These are phyloP conservation scores for Zizania latifolia DNA, from an alignment of 176 grass and related monocot genomes.

Conservation along the genomic window DNA sequence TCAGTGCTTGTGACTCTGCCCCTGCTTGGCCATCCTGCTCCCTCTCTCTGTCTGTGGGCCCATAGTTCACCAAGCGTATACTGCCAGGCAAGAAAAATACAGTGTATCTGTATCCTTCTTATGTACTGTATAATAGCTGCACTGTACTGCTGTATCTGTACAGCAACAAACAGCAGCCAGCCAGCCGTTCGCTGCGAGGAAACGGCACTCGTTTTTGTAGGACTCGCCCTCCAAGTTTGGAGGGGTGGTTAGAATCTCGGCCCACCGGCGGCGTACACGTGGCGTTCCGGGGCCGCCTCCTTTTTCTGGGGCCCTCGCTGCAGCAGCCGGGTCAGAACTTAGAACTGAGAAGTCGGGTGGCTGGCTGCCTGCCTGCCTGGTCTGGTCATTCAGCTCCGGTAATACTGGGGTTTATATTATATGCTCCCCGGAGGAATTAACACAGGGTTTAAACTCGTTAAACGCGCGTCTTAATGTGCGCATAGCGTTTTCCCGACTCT, in stretches of 20 bases:
- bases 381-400: background rate
- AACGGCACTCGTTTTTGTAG: slow-evolving; percentile 22
- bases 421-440: background rate
- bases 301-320: background rate
- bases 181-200: background rate
- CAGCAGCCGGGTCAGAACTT: background rate
- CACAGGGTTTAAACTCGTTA: background rate
- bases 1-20: no score
- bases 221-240: slow-evolving; percentile 13
- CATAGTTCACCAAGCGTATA: no score
- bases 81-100: background rate
- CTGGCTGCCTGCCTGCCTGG: background rate
- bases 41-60: no score
- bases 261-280: slow-evolving; percentile 11
- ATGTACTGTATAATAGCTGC: background rate
- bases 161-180: background rate
- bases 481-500: background rate
- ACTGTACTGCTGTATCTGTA: background rate
- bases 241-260: slow-evolving; percentile 15
- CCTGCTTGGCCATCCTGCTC: no score
- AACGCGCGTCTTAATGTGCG: background rate
- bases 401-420: background rate
- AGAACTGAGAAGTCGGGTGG: no score
- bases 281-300: background rate
- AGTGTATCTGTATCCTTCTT: background rate